Evolutionary conservation across 768 basidiomycete genomes (phyloP).

Genomic region (Punctularia strigosozonata): DNA sequence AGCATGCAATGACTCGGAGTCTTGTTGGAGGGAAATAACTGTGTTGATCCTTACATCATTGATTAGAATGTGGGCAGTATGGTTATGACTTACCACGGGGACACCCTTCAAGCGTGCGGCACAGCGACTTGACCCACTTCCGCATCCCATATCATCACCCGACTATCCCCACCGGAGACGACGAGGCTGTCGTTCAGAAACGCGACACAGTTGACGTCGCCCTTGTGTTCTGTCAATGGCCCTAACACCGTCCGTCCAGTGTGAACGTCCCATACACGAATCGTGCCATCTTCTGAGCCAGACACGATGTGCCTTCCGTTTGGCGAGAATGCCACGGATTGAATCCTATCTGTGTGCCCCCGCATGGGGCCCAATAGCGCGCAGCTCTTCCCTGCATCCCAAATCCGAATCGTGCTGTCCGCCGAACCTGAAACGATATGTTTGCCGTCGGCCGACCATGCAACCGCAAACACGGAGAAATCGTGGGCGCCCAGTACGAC

Average conservation of each 20-base stretch:
- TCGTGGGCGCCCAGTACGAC: constrained; percentile 5
- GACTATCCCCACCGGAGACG: no score
- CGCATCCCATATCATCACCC: no score
- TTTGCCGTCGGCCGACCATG: constrained; percentile 12
- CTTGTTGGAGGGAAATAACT: no score
- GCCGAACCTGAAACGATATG: constrained; percentile 7
- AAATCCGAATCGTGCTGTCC: constrained; percentile 8
- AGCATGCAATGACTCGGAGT: no score
- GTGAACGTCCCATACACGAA: constrained; percentile 9
- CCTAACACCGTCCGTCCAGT: constrained; percentile 1
- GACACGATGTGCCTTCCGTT: constrained; percentile 8
- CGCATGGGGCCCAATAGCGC: constrained; percentile 9
- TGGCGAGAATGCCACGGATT: constrained; percentile 7
- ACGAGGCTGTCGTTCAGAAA: constrained; percentile 9
- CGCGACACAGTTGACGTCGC: not conserved
- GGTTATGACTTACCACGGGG: no score
- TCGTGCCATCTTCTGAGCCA: constrained; percentile 3
- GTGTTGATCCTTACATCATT: no score
- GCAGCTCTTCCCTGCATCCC: constrained; percentile 7
- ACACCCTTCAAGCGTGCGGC: no score
- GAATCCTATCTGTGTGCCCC: not conserved
- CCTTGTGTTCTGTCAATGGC: not conserved
- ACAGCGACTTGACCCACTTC: no score
- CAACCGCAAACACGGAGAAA: constrained; percentile 5
- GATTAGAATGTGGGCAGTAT: no score